Evolutionary conservation across 345 rosid genomes (phyloP), one percentile per base, ranked within the genome.

Genomic region (Streptanthus diversifolius): DNA sequence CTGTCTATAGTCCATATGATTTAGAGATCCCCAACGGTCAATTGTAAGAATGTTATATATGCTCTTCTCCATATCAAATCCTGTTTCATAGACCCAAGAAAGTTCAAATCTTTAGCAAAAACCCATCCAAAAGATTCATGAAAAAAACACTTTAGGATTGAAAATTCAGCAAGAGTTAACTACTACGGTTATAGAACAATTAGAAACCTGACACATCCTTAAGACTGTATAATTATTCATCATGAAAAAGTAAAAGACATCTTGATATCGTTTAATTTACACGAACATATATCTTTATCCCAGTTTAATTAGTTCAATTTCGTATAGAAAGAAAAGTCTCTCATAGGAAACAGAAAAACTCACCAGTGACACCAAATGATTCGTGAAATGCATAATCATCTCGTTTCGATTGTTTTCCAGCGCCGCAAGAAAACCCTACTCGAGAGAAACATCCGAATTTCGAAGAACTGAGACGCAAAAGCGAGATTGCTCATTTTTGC

Each of bases 21-120:
- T 93, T 55, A 93, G 82, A 29, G 96, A 93, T 63, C 90, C 89
- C 97, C 97, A 90, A 47, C 98, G 85, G 65, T 77, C 86, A 78
- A 91, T 79, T 3, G 97, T 90, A 44, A 93, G 90, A 68, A 90
- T 83, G 35, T 80, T 77, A 62, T 84, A 89, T 78, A 89, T 80
- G 68, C 98, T 89, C 70, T 80, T 83, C 81, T 87, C 97, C 93
- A 79, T 76, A 18, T 77, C 91, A 47, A 66, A 25, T 7, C 83
- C 84, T 77, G 73, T 43, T 37, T 39, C 48, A 41, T 25, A 25
- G 1, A 54, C 47, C 53, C 51, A 14, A 24, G 36, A 9, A 73
- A 66, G 67, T 15, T 69, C 12, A 22, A 69, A 57, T 15, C 32
- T 69, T 80, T 52, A 72, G 53, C 61, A 22, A 52, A 52, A 73